Evolutionary conservation across 2,329 filamentous ascomycete species (phyloP).

Genomic region (Ophiocordyceps sinensis): DNA sequence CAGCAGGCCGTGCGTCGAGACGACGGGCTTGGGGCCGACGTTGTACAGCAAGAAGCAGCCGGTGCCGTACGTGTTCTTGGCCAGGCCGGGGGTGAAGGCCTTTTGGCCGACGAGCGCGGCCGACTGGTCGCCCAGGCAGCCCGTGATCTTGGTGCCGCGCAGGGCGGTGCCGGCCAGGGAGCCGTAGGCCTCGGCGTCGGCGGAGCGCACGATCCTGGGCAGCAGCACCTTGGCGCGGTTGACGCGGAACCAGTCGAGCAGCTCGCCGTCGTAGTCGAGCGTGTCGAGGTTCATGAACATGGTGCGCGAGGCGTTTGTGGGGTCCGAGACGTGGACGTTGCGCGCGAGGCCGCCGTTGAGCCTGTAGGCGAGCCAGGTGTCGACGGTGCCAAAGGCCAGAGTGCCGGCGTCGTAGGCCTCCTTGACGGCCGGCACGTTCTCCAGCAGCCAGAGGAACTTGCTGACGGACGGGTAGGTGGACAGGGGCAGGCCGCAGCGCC

Average conservation of each 20-base stretch:
- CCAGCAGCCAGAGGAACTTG: conserved; percentile 65
- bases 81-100: conserved; percentile 59
- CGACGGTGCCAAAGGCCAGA: conserved; percentile 66
- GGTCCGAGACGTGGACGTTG: conserved; percentile 60
- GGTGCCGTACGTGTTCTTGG: conserved; percentile 79
- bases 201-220: conserved; percentile 65
- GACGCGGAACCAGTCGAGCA: conserved; percentile 62
- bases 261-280: conserved; percentile 57
- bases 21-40: conserved; percentile 63
- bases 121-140: conserved; percentile 70
- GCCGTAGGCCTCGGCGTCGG: conserved; percentile 56
- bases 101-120: conserved; percentile 69
- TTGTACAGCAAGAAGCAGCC: conserved; percentile 79
- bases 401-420: conserved; percentile 57
- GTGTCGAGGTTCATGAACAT: conserved; percentile 80
- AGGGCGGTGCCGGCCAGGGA: conserved; percentile 44
- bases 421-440: conserved; percentile 51
- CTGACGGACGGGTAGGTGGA: conserved; percentile 72
- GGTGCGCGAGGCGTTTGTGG: conserved; percentile 69
- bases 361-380: conserved; percentile 69
- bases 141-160: conserved; percentile 55
- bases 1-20: conserved; percentile 62
- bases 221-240: conserved; percentile 55
- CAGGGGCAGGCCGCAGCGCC: conserved; percentile 60
- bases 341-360: conserved; percentile 55